These are phyloP conservation scores for Pyrenochaeta sp. DNA, from an alignment of 2,329 filamentous ascomycete genomes.

Conservation along the genomic window DNA sequence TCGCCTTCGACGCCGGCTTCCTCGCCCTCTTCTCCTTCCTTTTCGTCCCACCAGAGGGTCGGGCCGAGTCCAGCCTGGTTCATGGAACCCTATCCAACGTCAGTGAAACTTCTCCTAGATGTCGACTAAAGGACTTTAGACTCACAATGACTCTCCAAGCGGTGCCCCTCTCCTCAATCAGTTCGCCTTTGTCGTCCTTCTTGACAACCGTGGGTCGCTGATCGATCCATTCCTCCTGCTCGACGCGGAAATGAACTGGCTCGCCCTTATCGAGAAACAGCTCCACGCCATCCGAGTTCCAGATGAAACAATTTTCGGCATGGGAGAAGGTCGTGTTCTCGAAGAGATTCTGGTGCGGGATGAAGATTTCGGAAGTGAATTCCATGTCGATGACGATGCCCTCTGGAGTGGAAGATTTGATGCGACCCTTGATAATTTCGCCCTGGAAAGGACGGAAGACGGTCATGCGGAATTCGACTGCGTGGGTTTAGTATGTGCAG, in stretches of 20 bases:
- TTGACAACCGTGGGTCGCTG: conserved; percentile 81
- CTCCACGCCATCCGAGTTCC: conserved; percentile 74
- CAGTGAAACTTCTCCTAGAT: conserved; percentile 6
- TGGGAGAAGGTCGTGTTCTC: conserved; percentile 70
- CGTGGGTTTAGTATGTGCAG: neutral
- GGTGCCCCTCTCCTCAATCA: conserved; percentile 69
- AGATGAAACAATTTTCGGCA: conserved; percentile 82
- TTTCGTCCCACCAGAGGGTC: conserved; percentile 55
- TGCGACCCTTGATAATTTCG: conserved; percentile 86
- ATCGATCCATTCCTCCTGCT: conserved; percentile 90
- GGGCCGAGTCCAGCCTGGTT: conserved; percentile 56
- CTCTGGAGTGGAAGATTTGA: conserved; percentile 74
- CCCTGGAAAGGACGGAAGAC: conserved; percentile 97
- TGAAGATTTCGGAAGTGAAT: conserved; percentile 92
- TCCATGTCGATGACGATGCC: conserved; percentile 84
- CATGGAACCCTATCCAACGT: conserved; percentile 53
- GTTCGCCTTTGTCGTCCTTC: conserved; percentile 67
- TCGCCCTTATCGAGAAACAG: conserved; percentile 92
- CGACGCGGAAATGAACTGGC: conserved; percentile 83
- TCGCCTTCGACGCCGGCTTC: conserved; percentile 38
- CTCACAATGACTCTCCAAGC: conserved; percentile 71
- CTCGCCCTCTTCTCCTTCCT: conserved; percentile 37
- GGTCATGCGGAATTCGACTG: conserved; percentile 90
- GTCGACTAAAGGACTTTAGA: neutral
- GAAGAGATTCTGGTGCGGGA: conserved; percentile 60